Base-by-base conservation (phyloP, 352 stramenopile species). In the Globisporangium perplexum region DNA sequence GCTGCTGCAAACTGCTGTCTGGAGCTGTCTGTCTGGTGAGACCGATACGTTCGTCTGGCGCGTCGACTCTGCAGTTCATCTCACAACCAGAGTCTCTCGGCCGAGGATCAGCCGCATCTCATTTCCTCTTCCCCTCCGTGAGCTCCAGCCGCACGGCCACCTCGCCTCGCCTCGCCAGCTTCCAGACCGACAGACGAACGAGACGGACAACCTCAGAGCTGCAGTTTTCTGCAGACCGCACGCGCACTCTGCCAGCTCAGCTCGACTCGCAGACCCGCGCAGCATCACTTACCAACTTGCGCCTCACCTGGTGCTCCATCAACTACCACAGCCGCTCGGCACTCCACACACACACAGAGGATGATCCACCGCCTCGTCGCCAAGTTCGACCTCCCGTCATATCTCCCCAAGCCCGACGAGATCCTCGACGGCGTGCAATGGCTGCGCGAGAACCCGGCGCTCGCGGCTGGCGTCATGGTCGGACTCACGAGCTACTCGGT, bases 401-500 rank as follows among this genome's bases (percentile, higher is more conserved):
- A 83, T 63, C 64, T 90, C 18, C 80, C 80, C 17, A 86, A 79
- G 14, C 63, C 73, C 5, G 57, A 63, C 3, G 80, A 90, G 64
- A 73, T 90, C 54, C 62, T 83, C 31, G 71, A 79, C 4, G 78
- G 74, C 2, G 71, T 88, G 35, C 65, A 71, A 46, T 90, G 79
- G 69, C 62, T 88, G 46, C 77, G 77, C 22, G 73, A 88, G 45
- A 85, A 90, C 41, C 75, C 80, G 10, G 74, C 66, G 17, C 63
- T 90, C 15, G 80, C 79, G 2, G 74, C 77, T 0, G 76, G 75
- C 3, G 77, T 84, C 54, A 68, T 84, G 23, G 77, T 87, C 22
- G 80, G 77, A 3, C 65, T 88, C 50, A 88, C 80, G 3, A 83
- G 75, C 58, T 80, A 85, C 45, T 86, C 77, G 0, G 66, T 90